phyloP scores from a whole-genome alignment of 495 filamentous ascomycete species.

The Daldinia childiae region DNA sequence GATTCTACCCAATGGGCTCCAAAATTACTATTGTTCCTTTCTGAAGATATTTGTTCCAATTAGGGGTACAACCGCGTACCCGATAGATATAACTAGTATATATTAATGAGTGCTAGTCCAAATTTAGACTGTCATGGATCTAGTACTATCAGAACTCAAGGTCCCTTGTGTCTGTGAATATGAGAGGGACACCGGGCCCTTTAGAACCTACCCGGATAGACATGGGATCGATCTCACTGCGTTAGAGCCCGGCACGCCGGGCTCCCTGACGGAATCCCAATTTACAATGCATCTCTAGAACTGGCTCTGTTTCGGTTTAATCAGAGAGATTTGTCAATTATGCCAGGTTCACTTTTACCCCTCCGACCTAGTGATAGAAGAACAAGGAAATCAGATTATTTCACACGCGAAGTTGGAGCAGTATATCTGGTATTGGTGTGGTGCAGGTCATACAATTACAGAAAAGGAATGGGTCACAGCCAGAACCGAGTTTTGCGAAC shows the following conservation, averaged over 20 bases:
- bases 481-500: background rate
- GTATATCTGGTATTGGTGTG: conserved; percentile 7
- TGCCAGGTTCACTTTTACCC: background rate
- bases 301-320: background rate
- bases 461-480: background rate
- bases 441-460: background rate
- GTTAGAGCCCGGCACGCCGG: background rate
- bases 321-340: background rate
- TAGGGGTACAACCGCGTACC: too few relatives aligned
- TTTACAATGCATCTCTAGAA: background rate
- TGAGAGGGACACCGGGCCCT: background rate
- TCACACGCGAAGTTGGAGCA: background rate
- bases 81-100: too few relatives aligned
- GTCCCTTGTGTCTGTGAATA: background rate
- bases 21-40: too few relatives aligned
- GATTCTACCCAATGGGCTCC: too few relatives aligned
- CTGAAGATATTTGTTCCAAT: too few relatives aligned
- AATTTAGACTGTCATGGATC: background rate
- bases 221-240: background rate
- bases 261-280: background rate
- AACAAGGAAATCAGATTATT: background rate
- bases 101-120: too few relatives aligned
- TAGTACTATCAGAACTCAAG: background rate
- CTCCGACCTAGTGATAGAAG: background rate
- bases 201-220: background rate